Percentiles rank a stretch among this genome's conserved stretches.
Conservation (phyloP, 371 early-diverging fungal species). For the Rhizopus microsporus region DNA sequence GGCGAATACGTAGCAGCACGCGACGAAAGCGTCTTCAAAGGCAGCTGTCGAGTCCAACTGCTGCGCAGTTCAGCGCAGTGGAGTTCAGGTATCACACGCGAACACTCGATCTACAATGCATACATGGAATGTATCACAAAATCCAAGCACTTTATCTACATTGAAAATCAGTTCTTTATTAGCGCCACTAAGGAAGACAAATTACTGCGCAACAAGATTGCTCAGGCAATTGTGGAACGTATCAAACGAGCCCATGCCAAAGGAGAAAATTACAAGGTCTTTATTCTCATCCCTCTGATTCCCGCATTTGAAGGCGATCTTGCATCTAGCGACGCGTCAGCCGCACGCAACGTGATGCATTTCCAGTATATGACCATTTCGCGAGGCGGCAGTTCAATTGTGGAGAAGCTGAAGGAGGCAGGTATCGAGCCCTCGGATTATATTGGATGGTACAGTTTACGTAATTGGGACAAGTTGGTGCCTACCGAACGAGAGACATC, state of each 20-base stretch:
- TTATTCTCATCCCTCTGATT: slow-evolving; percentile 87
- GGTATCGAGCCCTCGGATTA: slow-evolving; percentile 81
- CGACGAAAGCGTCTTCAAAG: slow-evolving; percentile 63
- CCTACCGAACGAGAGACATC: slow-evolving; percentile 12
- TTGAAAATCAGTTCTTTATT: slow-evolving; percentile 29
- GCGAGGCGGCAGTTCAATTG: slow-evolving; percentile 75
- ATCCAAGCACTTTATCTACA: slow-evolving; percentile 76
- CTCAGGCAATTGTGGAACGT: slow-evolving; percentile 69
- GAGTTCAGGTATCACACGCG: slow-evolving; percentile 67
- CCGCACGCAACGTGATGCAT: slow-evolving; percentile 76
- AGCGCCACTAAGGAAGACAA: slow-evolving; percentile 35
- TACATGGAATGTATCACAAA: slow-evolving; percentile 78
- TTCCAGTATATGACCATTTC: slow-evolving; percentile 83
- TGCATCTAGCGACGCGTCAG: slow-evolving; percentile 70
- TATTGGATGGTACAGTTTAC: slow-evolving; percentile 77
- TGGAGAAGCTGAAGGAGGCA: slow-evolving; percentile 58
- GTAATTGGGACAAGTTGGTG: slow-evolving; percentile 66
- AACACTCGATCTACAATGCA: slow-evolving; percentile 82
- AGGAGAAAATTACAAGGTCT: slow-evolving; percentile 74
- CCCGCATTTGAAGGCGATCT: slow-evolving; percentile 91
- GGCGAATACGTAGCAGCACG: slow-evolving; percentile 74
- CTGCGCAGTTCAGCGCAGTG: slow-evolving; percentile 68
- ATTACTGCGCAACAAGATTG: slow-evolving; percentile 38
- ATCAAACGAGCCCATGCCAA: slow-evolving; percentile 75
- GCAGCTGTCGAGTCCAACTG: slow-evolving; percentile 71